These are phyloP conservation scores for Brachypodium distachyon DNA, from an alignment of 202 grass and related monocot genomes.

Conservation along the genomic window DNA sequence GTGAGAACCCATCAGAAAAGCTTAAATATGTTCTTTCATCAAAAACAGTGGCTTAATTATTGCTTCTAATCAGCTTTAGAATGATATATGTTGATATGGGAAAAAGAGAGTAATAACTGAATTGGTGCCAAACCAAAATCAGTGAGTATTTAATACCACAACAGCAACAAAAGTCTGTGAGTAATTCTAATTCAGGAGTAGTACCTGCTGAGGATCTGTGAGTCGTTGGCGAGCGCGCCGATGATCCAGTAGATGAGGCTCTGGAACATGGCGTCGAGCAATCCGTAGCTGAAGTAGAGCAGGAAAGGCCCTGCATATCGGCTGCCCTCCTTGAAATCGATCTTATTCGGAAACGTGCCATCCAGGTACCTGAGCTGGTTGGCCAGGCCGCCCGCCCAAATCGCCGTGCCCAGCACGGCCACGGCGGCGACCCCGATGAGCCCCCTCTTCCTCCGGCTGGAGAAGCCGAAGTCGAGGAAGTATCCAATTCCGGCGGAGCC, in stretches of 20 bases:
- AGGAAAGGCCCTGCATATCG: conserved; percentile 50
- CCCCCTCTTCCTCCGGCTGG: conserved; percentile 43
- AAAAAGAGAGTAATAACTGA: too few species aligned
- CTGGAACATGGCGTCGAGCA: conserved; percentile 97
- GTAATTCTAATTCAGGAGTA: too few species aligned
- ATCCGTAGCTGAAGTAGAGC: conserved; percentile 90
- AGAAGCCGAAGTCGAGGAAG: conserved; percentile 82
- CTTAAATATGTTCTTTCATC: background rate
- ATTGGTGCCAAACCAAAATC: too few species aligned
- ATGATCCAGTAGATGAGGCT: conserved; percentile 97
- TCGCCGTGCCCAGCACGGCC: conserved; percentile 49
- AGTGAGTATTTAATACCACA: too few species aligned
- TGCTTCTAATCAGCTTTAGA: background rate
- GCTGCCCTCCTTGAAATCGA: conserved; percentile 63
- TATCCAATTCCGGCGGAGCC: conserved; percentile 62
- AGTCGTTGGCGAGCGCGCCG: conserved; percentile 58
- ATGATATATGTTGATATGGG: background rate
- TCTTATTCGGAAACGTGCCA: background rate
- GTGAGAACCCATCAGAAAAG: background rate
- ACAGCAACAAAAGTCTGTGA: too few species aligned
- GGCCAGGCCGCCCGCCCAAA: conserved; percentile 70
- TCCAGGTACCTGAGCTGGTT: conserved; percentile 46
- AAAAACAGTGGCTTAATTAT: background rate
- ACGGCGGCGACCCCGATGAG: conserved; percentile 38
- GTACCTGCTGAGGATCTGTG: conserved; percentile 76